Evolutionary conservation across 1,284 basidiomycete genomes (phyloP).

Genomic region (Cutaneotrichosporon sp.): DNA sequence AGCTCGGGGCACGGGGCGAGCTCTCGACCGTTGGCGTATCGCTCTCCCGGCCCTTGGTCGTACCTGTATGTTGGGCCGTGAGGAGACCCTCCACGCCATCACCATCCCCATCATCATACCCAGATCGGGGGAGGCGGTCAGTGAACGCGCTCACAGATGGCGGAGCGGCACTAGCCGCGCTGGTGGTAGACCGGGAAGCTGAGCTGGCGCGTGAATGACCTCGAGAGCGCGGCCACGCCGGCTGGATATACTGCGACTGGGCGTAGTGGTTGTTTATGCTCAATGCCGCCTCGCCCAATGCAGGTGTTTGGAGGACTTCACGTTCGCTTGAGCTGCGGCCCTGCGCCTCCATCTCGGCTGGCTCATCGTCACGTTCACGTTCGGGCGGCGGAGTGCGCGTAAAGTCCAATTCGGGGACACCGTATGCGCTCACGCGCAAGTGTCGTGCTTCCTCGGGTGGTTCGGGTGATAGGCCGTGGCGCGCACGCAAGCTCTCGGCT

Average conservation of each 20-base stretch:
- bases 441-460: neutral
- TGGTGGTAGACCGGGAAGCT: neutral
- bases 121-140: neutral
- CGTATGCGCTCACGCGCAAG: constrained; percentile 4
- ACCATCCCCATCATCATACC: neutral
- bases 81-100: constrained; percentile 3
- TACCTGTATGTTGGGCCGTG: neutral
- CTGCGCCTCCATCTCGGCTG: neutral
- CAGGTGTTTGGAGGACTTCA: neutral
- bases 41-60: neutral
- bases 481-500: neutral
- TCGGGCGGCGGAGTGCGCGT: constrained; percentile 5
- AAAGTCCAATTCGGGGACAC: constrained; percentile 7
- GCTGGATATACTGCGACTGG: neutral
- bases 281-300: neutral
- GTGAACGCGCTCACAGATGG: neutral
- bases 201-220: neutral
- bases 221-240: neutral
- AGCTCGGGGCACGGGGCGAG: neutral
- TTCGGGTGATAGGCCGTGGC: neutral
- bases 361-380: neutral
- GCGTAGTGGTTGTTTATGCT: neutral
- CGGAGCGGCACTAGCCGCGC: neutral
- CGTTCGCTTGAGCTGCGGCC: neutral
- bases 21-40: constrained; percentile 2